A percentile compares a stretch with the other conserved stretches of the same genome.
Conservation (phyloP, 352 stramenopile genomes). For the Phytophthora podocarpi region DNA sequence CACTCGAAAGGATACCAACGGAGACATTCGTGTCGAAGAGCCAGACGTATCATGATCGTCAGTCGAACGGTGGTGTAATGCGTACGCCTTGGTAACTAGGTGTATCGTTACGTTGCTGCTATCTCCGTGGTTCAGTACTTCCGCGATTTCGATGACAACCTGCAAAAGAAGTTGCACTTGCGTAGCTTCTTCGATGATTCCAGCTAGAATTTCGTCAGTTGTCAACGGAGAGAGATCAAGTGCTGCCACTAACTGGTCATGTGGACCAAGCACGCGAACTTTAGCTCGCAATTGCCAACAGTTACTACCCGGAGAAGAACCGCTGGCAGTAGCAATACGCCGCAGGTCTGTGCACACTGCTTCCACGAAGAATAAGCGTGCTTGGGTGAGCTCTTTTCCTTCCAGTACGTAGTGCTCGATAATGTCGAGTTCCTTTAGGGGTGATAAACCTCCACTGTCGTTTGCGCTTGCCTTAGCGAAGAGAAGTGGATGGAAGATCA, state of each 20-base stretch:
- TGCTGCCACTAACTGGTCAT: constrained; percentile 4
- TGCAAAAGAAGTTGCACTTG: constrained; percentile 6
- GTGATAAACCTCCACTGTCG: background rate
- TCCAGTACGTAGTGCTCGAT: constrained; percentile 53
- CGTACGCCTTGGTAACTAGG: constrained; percentile 43
- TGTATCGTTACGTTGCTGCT: background rate
- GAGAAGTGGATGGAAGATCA: constrained; percentile 34
- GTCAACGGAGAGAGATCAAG: constrained; percentile 10
- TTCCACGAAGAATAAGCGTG: constrained; percentile 46
- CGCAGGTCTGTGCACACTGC: constrained; percentile 39
- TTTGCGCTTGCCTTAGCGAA: background rate
- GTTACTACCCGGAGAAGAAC: background rate
- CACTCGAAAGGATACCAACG: constrained; percentile 30
- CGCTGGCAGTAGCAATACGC: constrained; percentile 17
- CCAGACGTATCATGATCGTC: background rate
- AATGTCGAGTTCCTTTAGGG: constrained; percentile 25
- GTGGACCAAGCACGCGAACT: constrained; percentile 1
- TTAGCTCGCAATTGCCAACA: constrained; percentile 14
- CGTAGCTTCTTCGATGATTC: constrained; percentile 9
- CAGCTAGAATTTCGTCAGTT: constrained; percentile 7
- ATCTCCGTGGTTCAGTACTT: background rate
- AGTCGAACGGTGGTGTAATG: constrained; percentile 40
- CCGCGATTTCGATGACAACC: constrained; percentile 15
- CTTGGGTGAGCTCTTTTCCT: constrained; percentile 36
- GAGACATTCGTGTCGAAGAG: constrained; percentile 5